A percentile compares a stretch with the other conserved stretches of the same genome.
These are phyloP conservation scores for Botrytis fragariae DNA, from an alignment of 2,329 filamentous ascomycete species.

Conservation along the genomic window DNA sequence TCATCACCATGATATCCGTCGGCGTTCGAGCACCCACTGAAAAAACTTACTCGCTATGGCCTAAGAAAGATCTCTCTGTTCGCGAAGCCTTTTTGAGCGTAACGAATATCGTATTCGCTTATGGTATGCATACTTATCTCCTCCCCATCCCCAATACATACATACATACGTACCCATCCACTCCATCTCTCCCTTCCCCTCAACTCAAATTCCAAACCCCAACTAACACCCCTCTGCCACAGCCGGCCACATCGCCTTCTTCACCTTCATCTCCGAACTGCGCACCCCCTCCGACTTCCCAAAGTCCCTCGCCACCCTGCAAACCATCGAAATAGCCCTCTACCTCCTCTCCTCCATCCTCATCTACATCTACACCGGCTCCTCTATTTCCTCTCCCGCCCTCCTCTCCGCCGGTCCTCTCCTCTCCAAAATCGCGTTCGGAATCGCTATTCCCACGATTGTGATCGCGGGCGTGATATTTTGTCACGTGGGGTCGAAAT, in stretches of 20 bases:
- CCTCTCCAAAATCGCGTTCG: constrained; percentile 64
- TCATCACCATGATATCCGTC: constrained; percentile 53
- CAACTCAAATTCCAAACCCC: not conserved
- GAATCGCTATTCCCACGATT: constrained; percentile 67
- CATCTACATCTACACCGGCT: constrained; percentile 65
- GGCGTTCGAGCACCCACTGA: not conserved
- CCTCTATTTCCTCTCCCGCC: constrained; percentile 60
- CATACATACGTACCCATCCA: too few relatives aligned
- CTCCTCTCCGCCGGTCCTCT: constrained; percentile 54
- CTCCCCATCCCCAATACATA: too few relatives aligned
- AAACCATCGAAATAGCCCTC: constrained; percentile 56
- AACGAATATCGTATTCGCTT: constrained; percentile 59
- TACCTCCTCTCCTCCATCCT: constrained; percentile 52
- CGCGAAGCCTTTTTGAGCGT: constrained; percentile 48
- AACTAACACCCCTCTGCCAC: not conserved
- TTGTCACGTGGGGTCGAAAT: constrained; percentile 62
- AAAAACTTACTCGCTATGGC: constrained; percentile 35
- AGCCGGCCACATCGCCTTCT: constrained; percentile 59
- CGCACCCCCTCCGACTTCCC: constrained; percentile 53
- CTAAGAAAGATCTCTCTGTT: constrained; percentile 37
- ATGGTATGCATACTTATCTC: constrained; percentile 29
- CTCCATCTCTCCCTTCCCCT: too few relatives aligned
- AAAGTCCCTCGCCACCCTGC: constrained; percentile 56
- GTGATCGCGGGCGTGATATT: constrained; percentile 70
- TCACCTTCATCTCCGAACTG: constrained; percentile 58